Conservation (phyloP, 345 rosid species). For the Brassica napus region Da-Ae NC_063450.1:23489501-23490000, state of each 20-base stretch:
- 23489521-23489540: slow-evolving; percentile 84
- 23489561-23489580: slow-evolving; percentile 87
- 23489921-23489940: too few relatives aligned
- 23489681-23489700: too few relatives aligned
- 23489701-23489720: slow-evolving; percentile 47
- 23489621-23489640: slow-evolving; percentile 32
- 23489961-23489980: too few relatives aligned
- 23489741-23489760: slow-evolving; percentile 95
- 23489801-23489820: slow-evolving; percentile 55
- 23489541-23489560: slow-evolving; percentile 94
- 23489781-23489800: slow-evolving; percentile 92
- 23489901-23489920: too few relatives aligned
- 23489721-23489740: slow-evolving; percentile 85
- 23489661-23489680: not conserved
- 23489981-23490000: too few relatives aligned
- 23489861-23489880: too few relatives aligned
- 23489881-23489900: too few relatives aligned
- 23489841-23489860: too few relatives aligned
- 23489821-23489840: too few relatives aligned
- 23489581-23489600: slow-evolving; percentile 92
- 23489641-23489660: not conserved
- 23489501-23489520: slow-evolving; percentile 39
- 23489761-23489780: slow-evolving; percentile 95
- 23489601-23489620: slow-evolving; percentile 93
- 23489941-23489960: too few relatives aligned